Evolutionary conservation across 169 alveolate genomes (phyloP), one percentile per base, ranked within the genome.

Genomic region (Perkinsus marinus): DNA sequence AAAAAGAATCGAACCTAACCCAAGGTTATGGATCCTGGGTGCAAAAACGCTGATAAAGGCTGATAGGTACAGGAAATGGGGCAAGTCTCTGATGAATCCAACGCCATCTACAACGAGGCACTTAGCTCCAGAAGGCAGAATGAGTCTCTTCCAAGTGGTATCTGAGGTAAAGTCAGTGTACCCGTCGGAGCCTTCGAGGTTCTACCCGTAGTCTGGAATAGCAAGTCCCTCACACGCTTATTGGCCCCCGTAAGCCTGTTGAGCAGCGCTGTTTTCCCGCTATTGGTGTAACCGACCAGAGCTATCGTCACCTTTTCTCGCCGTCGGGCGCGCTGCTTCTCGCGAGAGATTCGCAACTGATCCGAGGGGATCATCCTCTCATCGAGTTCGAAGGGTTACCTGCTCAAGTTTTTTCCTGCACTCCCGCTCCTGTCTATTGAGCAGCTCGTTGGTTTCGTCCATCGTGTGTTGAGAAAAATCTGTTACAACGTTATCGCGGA

Each of bases 201-300:
- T 13, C 5, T 16, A 57, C 79, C 79, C 3, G 79, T 57, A 13
- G 99, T 97, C 92, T 97, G 96, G 93, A 97, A 97, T 0, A 97
- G 93, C 68, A 93, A 22, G 93, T 97, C 97, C 57, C 95, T 93
- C 47, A 96, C 95, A 34, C 95, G 96, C 68, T 95, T 95, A n/a
- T 95, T 95, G 9, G 96, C 94, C 41, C 95, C 94, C 36, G 98
- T 95, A 41, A 96, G 90, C 30, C 95, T 92, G 93, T 97, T 97
- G 96, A 97, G 95, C 91, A 97, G 92, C 68, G 98, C 96, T 7
- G 98, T 96, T 94, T 97, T 97, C 0, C 99, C 99, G 43, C 96
- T 98, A 94, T 97, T 97, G 41, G 98, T 97, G 90, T 96, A 96
- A 16, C 99, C 99, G 89, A 97, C 96, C 91, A 97, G 90, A 43